These are phyloP conservation scores for Pterocarpus macrocarpus DNA, from an alignment of 306 rosid genomes.

Conservation along the genomic window DNA sequence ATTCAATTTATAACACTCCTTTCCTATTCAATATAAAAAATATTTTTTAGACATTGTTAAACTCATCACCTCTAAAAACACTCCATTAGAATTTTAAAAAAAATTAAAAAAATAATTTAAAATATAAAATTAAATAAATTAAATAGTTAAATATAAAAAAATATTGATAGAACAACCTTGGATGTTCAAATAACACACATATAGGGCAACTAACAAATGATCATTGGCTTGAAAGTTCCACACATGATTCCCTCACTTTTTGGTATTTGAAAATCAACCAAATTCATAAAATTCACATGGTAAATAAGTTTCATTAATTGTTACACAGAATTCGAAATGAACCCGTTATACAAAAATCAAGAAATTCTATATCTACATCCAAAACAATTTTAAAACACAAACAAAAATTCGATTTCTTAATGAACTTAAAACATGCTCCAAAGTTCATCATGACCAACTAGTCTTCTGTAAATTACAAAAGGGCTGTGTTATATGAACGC, in stretches of 20 bases:
- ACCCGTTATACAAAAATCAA: background rate
- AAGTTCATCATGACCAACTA: background rate
- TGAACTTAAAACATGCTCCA: background rate
- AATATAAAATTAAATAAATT: too few species aligned
- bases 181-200: background rate
- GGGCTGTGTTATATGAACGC: too few species aligned
- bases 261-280: background rate
- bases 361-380: background rate
- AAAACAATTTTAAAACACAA: background rate
- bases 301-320: background rate
- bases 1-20: too few species aligned
- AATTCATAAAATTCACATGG: background rate
- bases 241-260: constrained; percentile 24
- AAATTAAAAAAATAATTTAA: too few species aligned
- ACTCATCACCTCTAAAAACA: too few species aligned
- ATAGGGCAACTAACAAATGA: background rate
- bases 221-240: constrained; percentile 19
- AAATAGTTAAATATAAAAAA: too few species aligned
- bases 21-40: too few species aligned
- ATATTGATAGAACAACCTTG: too few species aligned
- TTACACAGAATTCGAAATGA: background rate
- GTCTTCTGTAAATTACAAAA: too few species aligned
- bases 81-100: too few species aligned
- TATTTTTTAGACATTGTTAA: too few species aligned
- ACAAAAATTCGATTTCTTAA: background rate